phyloP scores from a whole-genome alignment of 169 alveolate species.

The Blepharisma undulans region DNA sequence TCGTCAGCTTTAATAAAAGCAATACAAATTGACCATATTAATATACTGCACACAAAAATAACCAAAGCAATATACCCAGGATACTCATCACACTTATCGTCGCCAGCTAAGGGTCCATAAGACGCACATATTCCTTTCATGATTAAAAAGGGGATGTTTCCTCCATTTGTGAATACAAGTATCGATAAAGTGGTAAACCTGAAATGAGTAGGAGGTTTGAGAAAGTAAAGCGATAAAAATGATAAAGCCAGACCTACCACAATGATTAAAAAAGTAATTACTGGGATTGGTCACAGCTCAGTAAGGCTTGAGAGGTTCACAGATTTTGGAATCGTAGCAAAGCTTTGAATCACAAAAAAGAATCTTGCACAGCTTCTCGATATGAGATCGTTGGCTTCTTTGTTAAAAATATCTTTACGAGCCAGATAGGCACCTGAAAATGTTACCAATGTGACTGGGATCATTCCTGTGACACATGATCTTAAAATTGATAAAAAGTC shows the following conservation, averaged over 20 bases:
- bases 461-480: background rate
- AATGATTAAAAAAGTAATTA: background rate
- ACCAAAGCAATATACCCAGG: background rate
- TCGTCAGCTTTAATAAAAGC: background rate
- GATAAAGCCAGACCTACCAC: background rate
- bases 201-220: background rate
- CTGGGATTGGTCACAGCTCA: background rate
- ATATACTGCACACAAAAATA: background rate
- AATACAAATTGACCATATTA: background rate
- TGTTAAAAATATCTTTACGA: background rate
- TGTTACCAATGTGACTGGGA: background rate
- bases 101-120: conserved; percentile 15
- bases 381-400: background rate
- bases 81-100: background rate
- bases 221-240: background rate
- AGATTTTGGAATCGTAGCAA: background rate
- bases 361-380: background rate
- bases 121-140: conserved; percentile 16
- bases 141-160: background rate
- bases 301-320: background rate
- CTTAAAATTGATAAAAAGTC: background rate
- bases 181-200: background rate
- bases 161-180: background rate
- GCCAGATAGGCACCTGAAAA: background rate
- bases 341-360: background rate